Evolutionary conservation across 1,284 basidiomycete genomes (phyloP).

Genomic region (Cryptococcus hybrid): DNA sequence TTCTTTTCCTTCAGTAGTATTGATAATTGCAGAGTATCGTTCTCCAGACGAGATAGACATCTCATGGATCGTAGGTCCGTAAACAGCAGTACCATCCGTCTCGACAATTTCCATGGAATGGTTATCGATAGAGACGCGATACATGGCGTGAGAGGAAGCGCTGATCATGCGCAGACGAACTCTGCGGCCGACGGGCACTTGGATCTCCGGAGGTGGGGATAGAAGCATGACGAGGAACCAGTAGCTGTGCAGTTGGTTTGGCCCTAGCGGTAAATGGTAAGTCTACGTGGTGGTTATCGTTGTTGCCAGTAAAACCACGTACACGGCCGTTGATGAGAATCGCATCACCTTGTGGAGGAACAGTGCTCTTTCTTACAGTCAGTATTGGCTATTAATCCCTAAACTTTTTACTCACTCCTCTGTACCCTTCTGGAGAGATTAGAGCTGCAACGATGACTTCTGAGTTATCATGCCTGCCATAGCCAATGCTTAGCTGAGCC

Average conservation of each 20-base stretch:
- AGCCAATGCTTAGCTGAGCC: neutral
- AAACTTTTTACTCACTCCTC: conserved; percentile 20
- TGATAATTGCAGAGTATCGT: conserved; percentile 40
- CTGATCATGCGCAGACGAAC: conserved; percentile 25
- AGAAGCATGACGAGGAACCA: conserved; percentile 1
- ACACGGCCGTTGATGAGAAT: conserved; percentile 26
- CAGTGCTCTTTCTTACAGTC: conserved; percentile 9
- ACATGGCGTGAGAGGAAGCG: conserved; percentile 6
- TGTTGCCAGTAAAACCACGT: neutral
- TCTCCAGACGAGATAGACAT: conserved; percentile 28
- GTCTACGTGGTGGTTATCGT: neutral
- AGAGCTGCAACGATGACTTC: conserved; percentile 23
- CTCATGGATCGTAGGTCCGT: conserved; percentile 22
- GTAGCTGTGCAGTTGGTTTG: conserved; percentile 7
- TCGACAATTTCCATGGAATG: conserved; percentile 34
- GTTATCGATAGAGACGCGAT: conserved; percentile 31
- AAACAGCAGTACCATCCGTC: conserved; percentile 28
- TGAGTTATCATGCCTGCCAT: conserved; percentile 25
- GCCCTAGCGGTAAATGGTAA: neutral
- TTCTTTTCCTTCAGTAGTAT: conserved; percentile 26
- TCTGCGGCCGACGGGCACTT: conserved; percentile 7
- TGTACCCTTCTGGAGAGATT: conserved; percentile 9
- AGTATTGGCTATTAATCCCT: neutral
- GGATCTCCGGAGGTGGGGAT: conserved; percentile 8
- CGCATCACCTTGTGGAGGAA: conserved; percentile 19